Percentiles rank a stretch among this genome's conserved stretches.
Evolutionary conservation across 2,329 filamentous ascomycete species (phyloP).

Genomic region (Cladosporium phlei): DNA sequence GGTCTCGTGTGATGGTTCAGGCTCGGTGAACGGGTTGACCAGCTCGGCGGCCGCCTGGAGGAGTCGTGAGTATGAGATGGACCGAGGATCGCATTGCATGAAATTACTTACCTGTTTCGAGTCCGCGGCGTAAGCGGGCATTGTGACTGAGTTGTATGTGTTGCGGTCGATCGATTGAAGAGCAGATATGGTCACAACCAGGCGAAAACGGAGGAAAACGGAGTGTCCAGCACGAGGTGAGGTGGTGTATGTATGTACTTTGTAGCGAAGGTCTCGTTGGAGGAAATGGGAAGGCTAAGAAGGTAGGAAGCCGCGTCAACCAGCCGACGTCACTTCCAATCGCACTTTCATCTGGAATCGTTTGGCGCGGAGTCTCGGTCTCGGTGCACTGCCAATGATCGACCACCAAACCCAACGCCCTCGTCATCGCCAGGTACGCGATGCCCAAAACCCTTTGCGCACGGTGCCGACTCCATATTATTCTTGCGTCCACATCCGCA

Average conservation of each 20-base stretch:
- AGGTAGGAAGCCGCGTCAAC: slow-evolving; percentile 2
- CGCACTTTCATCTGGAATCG: background rate
- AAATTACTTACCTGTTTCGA: slow-evolving; percentile 5
- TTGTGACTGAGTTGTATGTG: background rate
- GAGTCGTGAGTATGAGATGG: slow-evolving; percentile 17
- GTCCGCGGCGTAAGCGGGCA: slow-evolving; percentile 5
- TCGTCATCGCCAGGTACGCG: slow-evolving; percentile 7
- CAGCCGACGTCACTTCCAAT: background rate
- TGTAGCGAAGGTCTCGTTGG: too few species aligned
- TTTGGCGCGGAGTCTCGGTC: background rate
- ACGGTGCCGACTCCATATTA: background rate
- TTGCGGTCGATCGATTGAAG: too few species aligned
- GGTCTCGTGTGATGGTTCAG: slow-evolving; percentile 63
- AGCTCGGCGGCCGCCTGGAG: slow-evolving; percentile 60
- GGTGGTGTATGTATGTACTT: too few species aligned
- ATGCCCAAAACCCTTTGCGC: background rate
- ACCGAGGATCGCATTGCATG: background rate
- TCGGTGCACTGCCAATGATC: slow-evolving; percentile 1
- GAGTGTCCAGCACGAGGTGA: too few species aligned
- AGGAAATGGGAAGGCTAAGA: too few species aligned
- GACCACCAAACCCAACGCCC: background rate
- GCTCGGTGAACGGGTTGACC: slow-evolving; percentile 64
- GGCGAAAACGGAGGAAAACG: too few species aligned
- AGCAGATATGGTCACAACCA: too few species aligned
- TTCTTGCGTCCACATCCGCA: background rate